Evolutionary conservation across 1,284 basidiomycete species (phyloP).

Genomic region (Thecaphora thlaspeos): DNA sequence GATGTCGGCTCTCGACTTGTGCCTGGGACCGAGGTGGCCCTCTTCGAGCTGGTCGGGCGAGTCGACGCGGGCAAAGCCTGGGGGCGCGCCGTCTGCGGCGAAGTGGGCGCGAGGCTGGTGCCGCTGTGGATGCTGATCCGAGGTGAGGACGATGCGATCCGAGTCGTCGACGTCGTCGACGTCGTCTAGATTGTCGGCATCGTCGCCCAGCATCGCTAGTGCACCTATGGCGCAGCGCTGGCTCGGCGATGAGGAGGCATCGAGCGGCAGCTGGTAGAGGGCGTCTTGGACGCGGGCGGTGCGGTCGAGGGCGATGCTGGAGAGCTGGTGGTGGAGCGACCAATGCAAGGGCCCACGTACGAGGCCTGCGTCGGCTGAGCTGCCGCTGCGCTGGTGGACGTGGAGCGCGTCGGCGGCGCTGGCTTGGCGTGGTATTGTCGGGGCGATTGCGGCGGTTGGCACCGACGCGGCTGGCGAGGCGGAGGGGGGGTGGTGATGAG

Average conservation of each 20-base stretch:
- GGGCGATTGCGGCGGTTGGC: too few species aligned
- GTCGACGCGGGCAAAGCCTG: not conserved
- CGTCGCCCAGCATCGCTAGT: too few species aligned
- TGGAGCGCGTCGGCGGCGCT: not conserved
- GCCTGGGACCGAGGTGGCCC: conserved; percentile 1
- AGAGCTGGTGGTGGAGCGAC: conserved; percentile 3
- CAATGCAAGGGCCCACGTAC: conserved; percentile 21
- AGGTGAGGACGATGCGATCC: conserved; percentile 25
- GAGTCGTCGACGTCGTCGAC: conserved; percentile 6
- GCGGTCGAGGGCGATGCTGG: too few species aligned
- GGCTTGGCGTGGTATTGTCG: not conserved
- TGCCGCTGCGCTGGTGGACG: conserved; percentile 15
- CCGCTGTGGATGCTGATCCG: not conserved
- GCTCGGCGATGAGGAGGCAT: not conserved
- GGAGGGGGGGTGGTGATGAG: not conserved
- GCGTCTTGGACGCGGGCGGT: too few species aligned
- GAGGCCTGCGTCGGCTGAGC: conserved; percentile 28
- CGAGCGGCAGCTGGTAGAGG: not conserved
- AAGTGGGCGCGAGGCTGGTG: not conserved
- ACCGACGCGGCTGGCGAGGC: too few species aligned
- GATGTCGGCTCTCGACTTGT: conserved; percentile 34
- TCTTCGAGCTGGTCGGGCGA: conserved; percentile 27
- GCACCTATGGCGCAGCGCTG: too few species aligned
- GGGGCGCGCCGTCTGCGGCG: too few species aligned
- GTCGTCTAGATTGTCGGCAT: too few species aligned